Conservation (phyloP, 768 basidiomycete species). For the Lactifluus subvellereus region DNA sequence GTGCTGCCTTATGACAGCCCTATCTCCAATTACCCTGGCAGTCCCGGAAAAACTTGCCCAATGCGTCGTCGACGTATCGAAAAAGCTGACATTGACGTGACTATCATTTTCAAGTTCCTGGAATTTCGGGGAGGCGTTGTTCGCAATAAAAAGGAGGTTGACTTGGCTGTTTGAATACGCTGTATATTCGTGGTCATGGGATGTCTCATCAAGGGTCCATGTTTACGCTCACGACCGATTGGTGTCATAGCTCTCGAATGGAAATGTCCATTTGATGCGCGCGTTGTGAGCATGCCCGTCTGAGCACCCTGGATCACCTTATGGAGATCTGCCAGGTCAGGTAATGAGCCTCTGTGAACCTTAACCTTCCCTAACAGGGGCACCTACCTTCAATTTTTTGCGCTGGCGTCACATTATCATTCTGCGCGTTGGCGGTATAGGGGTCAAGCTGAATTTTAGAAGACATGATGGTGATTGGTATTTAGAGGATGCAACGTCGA, state of each 20-base stretch:
- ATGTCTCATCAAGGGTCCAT: background rate
- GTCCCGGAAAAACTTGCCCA: constrained; percentile 80
- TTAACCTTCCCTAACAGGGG: background rate
- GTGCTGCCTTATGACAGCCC: constrained; percentile 54
- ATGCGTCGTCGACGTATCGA: constrained; percentile 58
- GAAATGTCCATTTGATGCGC: constrained; percentile 56
- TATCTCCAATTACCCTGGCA: constrained; percentile 60
- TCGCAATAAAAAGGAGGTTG: constrained; percentile 64
- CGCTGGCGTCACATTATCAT: constrained; percentile 47
- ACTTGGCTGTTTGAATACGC: constrained; percentile 44
- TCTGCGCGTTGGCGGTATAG: constrained; percentile 61
- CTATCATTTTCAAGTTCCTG: constrained; percentile 70
- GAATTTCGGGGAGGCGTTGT: constrained; percentile 67
- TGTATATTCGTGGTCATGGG: constrained; percentile 25
- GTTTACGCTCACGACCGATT: constrained; percentile 45
- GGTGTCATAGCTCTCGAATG: constrained; percentile 83
- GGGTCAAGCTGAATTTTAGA: constrained; percentile 54
- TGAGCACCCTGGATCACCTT: constrained; percentile 55
- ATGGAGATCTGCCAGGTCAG: constrained; percentile 45
- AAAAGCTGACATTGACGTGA: constrained; percentile 78
- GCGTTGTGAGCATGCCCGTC: constrained; percentile 76
- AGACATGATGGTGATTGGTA: constrained; percentile 13
- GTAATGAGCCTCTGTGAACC: background rate
- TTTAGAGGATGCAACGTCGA: background rate
- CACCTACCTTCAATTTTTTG: constrained; percentile 60